A percentile compares a stretch with the other conserved stretches of the same genome.
phyloP scores from a whole-genome alignment of 257 asterid species.

The Henckelia pumila region DNA sequence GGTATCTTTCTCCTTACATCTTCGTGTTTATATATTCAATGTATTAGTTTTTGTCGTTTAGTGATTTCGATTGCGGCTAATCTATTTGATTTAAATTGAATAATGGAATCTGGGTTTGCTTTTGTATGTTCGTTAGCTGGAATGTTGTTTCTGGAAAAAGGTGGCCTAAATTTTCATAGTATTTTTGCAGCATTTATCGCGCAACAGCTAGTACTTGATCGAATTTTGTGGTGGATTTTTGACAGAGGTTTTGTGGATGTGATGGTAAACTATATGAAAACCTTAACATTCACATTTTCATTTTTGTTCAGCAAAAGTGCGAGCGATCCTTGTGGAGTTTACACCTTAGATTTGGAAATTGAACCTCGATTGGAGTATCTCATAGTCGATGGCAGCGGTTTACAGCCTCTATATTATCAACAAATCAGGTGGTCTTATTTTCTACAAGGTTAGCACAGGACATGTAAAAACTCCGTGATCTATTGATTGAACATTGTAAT shows the following conservation, averaged over 20 bases:
- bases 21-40: too few species aligned
- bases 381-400: slow-evolving; percentile 69
- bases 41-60: neutral
- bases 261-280: neutral
- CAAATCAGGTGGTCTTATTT: slow-evolving; percentile 95
- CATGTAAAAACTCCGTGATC: neutral
- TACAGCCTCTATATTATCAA: slow-evolving; percentile 88
- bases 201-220: too few species aligned
- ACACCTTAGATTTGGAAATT: neutral
- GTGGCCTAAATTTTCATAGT: neutral
- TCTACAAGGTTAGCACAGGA: slow-evolving; percentile 53
- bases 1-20: neutral
- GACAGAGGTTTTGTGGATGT: neutral
- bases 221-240: neutral
- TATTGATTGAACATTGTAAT: neutral
- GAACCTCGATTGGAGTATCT: slow-evolving; percentile 15
- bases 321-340: neutral
- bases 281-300: neutral
- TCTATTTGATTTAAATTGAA: neutral
- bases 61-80: neutral
- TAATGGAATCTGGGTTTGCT: neutral
- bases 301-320: neutral
- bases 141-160: neutral
- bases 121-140: neutral
- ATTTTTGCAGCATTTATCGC: too few species aligned